Evolutionary conservation across 1,139 yeast genomes (phyloP).

Genomic region (Kluyveromyces marxianus): DNA sequence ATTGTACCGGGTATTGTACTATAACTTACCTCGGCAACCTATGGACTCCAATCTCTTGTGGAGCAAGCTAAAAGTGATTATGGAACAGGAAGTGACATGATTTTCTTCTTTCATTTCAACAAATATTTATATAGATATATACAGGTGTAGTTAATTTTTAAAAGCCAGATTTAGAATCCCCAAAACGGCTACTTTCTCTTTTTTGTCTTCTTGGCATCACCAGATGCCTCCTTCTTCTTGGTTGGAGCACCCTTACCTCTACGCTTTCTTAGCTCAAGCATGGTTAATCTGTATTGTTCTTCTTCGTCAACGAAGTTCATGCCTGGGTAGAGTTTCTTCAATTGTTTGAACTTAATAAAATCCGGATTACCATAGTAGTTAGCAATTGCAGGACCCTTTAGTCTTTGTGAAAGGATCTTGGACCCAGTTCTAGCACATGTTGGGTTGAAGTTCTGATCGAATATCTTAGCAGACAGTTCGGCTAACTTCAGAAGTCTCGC

Average conservation of each 20-base stretch:
- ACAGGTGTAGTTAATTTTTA: too few species aligned
- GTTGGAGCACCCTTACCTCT: conserved; percentile 93
- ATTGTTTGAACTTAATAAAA: conserved; percentile 56
- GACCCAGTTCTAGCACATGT: conserved; percentile 64
- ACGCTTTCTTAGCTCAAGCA: conserved; percentile 63
- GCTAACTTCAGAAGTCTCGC: conserved; percentile 47
- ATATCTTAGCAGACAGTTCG: conserved; percentile 52
- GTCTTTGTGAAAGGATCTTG: conserved; percentile 61
- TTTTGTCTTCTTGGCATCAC: conserved; percentile 33
- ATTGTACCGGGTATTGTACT: conserved; percentile 42
- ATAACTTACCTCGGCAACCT: conserved; percentile 40
- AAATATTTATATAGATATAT: neutral
- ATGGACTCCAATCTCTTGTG: conserved; percentile 26
- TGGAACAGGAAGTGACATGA: neutral
- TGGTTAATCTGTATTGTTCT: conserved; percentile 61
- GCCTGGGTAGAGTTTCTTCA: conserved; percentile 49
- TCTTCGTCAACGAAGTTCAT: conserved; percentile 61
- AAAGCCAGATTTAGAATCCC: too few species aligned
- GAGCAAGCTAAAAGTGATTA: conserved; percentile 15
- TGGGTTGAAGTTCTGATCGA: conserved; percentile 66
- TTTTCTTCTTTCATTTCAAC: neutral
- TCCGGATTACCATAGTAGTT: conserved; percentile 73
- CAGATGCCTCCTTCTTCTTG: conserved; percentile 49
- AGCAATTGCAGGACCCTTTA: conserved; percentile 67
- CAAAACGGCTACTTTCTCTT: conserved; percentile 3